phyloP scores from a whole-genome alignment of 176 grass and related monocot species.

The Urochloa ruziziensis region DNA sequence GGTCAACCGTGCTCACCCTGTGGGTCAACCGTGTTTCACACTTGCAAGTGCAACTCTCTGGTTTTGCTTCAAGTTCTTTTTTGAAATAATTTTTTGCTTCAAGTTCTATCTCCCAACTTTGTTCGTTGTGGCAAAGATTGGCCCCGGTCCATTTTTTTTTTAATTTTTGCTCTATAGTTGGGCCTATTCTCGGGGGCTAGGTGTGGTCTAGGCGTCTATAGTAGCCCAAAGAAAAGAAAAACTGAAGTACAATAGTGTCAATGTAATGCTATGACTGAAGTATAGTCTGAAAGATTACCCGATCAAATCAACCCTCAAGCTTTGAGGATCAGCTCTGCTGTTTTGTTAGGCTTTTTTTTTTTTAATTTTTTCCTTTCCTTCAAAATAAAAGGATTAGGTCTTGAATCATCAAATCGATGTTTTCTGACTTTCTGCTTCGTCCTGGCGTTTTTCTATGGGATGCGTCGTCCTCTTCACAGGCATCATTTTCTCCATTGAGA shows the following conservation, averaged over 20 bases:
- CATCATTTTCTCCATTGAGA: no score
- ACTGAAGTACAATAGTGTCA: not conserved
- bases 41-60: not conserved
- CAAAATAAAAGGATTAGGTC: no score
- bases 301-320: not conserved
- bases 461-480: no score
- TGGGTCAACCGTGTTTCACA: not conserved
- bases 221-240: not conserved
- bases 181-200: not conserved
- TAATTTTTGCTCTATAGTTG: not conserved
- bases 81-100: no score
- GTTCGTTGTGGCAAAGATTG: not conserved
- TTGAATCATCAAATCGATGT: no score
- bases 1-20: not conserved
- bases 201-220: not conserved
- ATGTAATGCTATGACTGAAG: not conserved
- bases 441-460: no score
- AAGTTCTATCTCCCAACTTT: no score
- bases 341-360: no score
- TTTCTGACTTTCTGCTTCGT: no score
- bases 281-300: not conserved
- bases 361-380: no score
- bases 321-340: no score
- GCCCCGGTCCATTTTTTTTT: not conserved
- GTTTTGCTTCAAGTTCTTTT: not conserved